These are phyloP conservation scores for Flaveria sonorensis DNA, from an alignment of 129 eudicot genomes.

Conservation along the genomic window DNA sequence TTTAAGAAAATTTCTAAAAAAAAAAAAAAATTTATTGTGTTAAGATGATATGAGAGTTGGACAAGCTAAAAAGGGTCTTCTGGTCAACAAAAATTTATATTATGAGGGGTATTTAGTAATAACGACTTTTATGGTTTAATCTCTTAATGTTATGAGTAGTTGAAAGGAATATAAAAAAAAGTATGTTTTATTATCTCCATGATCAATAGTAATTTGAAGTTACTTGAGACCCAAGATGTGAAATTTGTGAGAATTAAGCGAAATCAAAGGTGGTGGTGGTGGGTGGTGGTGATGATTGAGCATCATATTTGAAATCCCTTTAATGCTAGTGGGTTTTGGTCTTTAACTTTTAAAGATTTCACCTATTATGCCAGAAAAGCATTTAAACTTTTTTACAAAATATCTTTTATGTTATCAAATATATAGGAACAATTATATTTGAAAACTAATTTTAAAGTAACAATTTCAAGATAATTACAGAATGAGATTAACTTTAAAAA, in stretches of 20 bases:
- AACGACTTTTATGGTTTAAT: too few relatives aligned
- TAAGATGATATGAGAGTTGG: slow-evolving; percentile 20
- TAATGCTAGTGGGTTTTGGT: slow-evolving; percentile 45
- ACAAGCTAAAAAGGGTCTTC: not conserved
- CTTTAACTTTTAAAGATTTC: slow-evolving; percentile 43
- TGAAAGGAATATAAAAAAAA: too few relatives aligned
- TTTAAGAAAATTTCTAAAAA: too few relatives aligned
- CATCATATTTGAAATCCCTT: slow-evolving; percentile 42
- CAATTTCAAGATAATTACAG: slow-evolving; percentile 33
- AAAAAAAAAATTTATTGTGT: not conserved
- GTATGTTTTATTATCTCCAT: slow-evolving; percentile 8
- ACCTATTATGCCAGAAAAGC: slow-evolving; percentile 42
- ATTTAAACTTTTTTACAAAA: slow-evolving; percentile 33
- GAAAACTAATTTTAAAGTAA: slow-evolving; percentile 31
- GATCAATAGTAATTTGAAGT: slow-evolving; percentile 19
- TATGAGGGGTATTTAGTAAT: too few relatives aligned
- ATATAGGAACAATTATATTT: slow-evolving; percentile 1
- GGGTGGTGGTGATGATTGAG: slow-evolving; percentile 47
- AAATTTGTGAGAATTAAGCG: slow-evolving; percentile 20
- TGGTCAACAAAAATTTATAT: too few relatives aligned
- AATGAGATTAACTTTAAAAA: slow-evolving; percentile 10
- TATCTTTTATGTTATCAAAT: slow-evolving; percentile 31
- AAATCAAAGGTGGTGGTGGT: slow-evolving; percentile 31
- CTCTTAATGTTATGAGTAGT: too few relatives aligned
- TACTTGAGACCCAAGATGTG: slow-evolving; percentile 32